Evolutionary conservation across 2,329 filamentous ascomycete genomes (phyloP).

Genomic region (Colletotrichum cuscutae): DNA sequence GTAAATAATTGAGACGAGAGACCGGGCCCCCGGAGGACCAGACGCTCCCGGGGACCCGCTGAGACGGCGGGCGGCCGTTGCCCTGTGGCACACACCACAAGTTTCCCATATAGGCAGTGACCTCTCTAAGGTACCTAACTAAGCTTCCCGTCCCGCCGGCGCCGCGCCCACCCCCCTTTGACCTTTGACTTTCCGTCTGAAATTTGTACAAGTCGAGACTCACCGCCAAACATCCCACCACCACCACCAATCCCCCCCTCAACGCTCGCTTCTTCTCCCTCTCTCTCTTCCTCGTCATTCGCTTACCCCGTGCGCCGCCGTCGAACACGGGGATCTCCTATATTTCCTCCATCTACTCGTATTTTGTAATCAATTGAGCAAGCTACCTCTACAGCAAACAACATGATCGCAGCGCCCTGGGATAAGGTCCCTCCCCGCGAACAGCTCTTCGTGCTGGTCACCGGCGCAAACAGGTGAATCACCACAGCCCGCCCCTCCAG

Average conservation of each 20-base stretch:
- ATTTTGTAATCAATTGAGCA: slow-evolving; percentile 2
- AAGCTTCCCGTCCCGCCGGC: not conserved
- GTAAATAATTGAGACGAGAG: not conserved
- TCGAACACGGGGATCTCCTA: not conserved
- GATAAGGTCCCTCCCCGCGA: slow-evolving; percentile 47
- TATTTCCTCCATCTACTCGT: not conserved
- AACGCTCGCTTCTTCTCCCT: not conserved
- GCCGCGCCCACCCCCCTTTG: not conserved
- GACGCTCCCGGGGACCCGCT: slow-evolving; percentile 7
- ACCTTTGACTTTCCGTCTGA: not conserved
- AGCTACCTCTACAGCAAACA: not conserved
- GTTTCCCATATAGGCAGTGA: slow-evolving; percentile 28
- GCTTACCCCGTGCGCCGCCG: not conserved
- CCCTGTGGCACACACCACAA: not conserved
- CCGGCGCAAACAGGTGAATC: slow-evolving; percentile 84
- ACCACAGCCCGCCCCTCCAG: not conserved
- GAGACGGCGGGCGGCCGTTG: not conserved
- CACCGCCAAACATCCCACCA: slow-evolving; percentile 27
- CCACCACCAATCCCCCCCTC: not conserved
- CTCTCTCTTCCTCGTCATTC: not conserved
- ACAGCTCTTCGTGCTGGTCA: slow-evolving; percentile 76
- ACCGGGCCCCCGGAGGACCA: not conserved
- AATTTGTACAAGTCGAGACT: slow-evolving; percentile 21
- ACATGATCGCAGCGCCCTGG: slow-evolving; percentile 45
- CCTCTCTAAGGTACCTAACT: not conserved